Evolutionary conservation across 768 basidiomycete species (phyloP), one percentile per base, ranked within the genome.

Genomic region (Royoungia palumana): DNA sequence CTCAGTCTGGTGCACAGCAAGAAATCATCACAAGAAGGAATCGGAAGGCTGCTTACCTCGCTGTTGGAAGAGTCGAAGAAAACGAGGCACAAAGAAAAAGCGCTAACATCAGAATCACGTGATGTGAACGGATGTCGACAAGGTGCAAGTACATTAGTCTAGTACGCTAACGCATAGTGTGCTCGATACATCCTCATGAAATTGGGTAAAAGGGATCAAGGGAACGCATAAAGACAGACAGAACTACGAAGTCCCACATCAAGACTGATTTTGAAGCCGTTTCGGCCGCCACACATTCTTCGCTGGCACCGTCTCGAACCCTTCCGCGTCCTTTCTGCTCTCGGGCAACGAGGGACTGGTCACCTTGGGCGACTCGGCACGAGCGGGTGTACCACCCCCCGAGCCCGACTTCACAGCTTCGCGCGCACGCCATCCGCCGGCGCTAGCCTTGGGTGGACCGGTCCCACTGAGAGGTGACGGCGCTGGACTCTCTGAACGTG

Each of bases 361-460:
- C 37, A 41, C 10, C 5, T 47, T 38, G 24, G 55, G 40, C 35
- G 61, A 50, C 35, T 38, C 35, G 50, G 60, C 54, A 11, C 67
- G 59, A 0, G 73, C 70, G 36, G 77, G 72, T 11, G 77, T 69
- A 14, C 65, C 59, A 28, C 71, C 54, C 2, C 8, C 6, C 9
- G 72, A 57, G 14, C 71, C 65, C 42, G 59, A 72, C 59, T 68
- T 80, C 11, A 74, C 79, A 25, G 73, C 75, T 56, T 74, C 71
- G 41, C 83, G 75, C 10, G 74, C 75, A 47, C 87, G 74, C 87
- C 87, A 89, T 19, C 76, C 75, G 12, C 77, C 76, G 2, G 32
- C 0, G 6, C 70, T 62, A 30, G 56, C 51, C 60, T 74, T 81
- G 32, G 66, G 56, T 4, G 62, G 61, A 4, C 64, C 64, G 0